Base-by-base conservation (phyloP, 2,329 filamentous ascomycete species). In the Anthostomella pinea region DNA sequence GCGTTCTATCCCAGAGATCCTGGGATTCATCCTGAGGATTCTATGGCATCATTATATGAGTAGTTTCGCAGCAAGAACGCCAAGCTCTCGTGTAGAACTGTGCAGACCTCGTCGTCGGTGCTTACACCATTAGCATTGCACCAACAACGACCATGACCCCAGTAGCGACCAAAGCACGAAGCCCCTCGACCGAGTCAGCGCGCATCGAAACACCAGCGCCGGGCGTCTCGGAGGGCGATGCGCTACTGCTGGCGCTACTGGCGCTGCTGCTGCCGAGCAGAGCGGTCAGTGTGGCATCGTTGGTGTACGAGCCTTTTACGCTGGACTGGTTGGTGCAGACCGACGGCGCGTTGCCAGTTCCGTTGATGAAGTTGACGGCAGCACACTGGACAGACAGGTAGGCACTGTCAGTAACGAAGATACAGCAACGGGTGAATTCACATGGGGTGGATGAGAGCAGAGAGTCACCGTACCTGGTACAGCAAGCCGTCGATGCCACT, bases 401-500 rank as follows among this genome's bases (percentile, higher is more conserved):
- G 30, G 16, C 14, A 10, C 6, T 4, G 15, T 10, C 13, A 19
- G 4, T 39, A 18, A 37, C 27, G 21, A 30, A 31, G 19, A 9
- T 17, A 27, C 9, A n/a, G 3, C 14, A 21, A 4, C 5, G 10
- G 10, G 10, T 20, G 29, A 22, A 2, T 31, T 9, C 3, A 15
- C 19, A 19, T 13, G 27, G 30, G 28, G 38, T 3, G 15, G 15
- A n/a, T 5, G 20, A 20, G 19, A 30, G 16, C 16, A 20, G 7
- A 8, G 10, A 15, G 15, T 6, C 35, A 21, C 35, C 39, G 35
- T 57, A 79, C 77, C 65, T 77, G 71, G 52, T 70, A 81, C 5
- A 81, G 58, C 11, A 74, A 43, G 3, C 79, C 79, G 41, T 83
- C 79, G 1, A 68, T 61, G 0, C 70, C 76, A 14, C 71, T 63